A percentile compares a stretch with the other conserved stretches of the same genome.
These are phyloP conservation scores for Lentinula sp. DNA, from an alignment of 768 basidiomycete genomes.

Conservation along the genomic window DNA sequence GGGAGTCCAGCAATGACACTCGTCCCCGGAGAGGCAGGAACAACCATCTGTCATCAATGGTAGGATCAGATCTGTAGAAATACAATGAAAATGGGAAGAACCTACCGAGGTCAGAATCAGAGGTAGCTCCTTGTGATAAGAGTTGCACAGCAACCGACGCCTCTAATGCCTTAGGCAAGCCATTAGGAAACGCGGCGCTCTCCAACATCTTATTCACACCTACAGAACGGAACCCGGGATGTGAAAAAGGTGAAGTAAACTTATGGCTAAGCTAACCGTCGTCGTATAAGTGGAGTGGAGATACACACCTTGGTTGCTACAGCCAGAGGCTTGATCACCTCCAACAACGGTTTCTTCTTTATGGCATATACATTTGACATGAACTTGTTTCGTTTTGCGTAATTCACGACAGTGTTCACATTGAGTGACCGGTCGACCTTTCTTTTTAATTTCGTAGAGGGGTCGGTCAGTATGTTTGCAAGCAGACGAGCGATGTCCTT, in stretches of 20 bases:
- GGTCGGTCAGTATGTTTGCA: slow-evolving; percentile 88
- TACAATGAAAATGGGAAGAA: slow-evolving; percentile 31
- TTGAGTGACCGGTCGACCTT: slow-evolving; percentile 88
- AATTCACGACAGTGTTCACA: slow-evolving; percentile 84
- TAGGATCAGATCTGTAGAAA: slow-evolving; percentile 31
- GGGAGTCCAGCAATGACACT: slow-evolving; percentile 56
- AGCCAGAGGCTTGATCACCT: slow-evolving; percentile 36
- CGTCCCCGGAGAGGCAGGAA: slow-evolving; percentile 43
- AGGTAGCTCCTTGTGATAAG: slow-evolving; percentile 41
- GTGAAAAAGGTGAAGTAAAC: slow-evolving; percentile 19
- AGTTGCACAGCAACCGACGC: slow-evolving; percentile 47
- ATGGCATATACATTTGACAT: slow-evolving; percentile 76
- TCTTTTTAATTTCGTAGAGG: slow-evolving; percentile 89
- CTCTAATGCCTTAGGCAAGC: slow-evolving; percentile 66
- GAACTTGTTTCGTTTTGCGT: slow-evolving; percentile 80
- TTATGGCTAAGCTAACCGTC: slow-evolving; percentile 40
- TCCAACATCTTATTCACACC: slow-evolving; percentile 57
- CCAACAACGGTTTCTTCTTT: slow-evolving; percentile 60
- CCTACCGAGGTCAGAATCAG: slow-evolving; percentile 64
- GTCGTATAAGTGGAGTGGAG: slow-evolving; percentile 7
- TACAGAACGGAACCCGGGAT: slow-evolving; percentile 24
- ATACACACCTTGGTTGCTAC: slow-evolving; percentile 61
- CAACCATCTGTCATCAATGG: slow-evolving; percentile 33
- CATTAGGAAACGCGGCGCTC: slow-evolving; percentile 76
- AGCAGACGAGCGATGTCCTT: slow-evolving; percentile 85